Base-by-base conservation (phyloP, 495 filamentous ascomycete species). In the Aspergillus biplanus region DNA sequence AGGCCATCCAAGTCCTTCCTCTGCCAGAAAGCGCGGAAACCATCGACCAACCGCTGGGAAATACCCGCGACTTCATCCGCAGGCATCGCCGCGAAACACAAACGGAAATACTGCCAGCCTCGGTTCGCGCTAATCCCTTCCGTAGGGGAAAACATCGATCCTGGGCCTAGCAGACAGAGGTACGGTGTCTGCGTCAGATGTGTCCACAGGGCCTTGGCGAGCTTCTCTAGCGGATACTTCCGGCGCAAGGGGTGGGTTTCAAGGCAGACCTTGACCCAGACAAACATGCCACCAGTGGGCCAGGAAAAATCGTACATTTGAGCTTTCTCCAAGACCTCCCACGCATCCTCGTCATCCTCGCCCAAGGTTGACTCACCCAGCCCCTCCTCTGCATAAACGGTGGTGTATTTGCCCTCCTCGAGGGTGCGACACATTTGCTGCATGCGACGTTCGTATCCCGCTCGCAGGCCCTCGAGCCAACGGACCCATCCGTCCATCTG, bases 201-300 rank as follows among this genome's bases (percentile, higher is more conserved):
- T 5, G 89, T 65, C 90, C 91, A 93, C 39, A 97, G 74, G 6
- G 89, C 89, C 18, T 77, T 74, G 21, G 83, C 73, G 0, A 92
- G 79, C 34, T 75, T 72, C 32, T 74, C 63, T 0, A 67, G 63
- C 12, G 73, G 71, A 64, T 79, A 76, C 33, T 75, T 74, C 7
- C 78, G 75, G 42, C 74, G 85, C 21, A 96, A 79, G 8, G 93
- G 92, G 66, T 98, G 93, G 0, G 75, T 77, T 12, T 88, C 81
- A 61, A 94, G 85, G 49, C 84, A 72, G 27, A 95, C 66, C 18
- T 84, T 78, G 0, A 97, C 65, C 93, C 93, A 98, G 27, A 95
- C 73, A 71, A 97, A 97, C 93, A 97, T 97, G 65, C 94, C 94
- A 15, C 87, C 94, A n/a, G 87, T 83, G 1, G 93, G 94, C 82